These are phyloP conservation scores for Ettlia oleoabundans DNA, from an alignment of 139 green algal genomes.

Conservation along the genomic window DNA sequence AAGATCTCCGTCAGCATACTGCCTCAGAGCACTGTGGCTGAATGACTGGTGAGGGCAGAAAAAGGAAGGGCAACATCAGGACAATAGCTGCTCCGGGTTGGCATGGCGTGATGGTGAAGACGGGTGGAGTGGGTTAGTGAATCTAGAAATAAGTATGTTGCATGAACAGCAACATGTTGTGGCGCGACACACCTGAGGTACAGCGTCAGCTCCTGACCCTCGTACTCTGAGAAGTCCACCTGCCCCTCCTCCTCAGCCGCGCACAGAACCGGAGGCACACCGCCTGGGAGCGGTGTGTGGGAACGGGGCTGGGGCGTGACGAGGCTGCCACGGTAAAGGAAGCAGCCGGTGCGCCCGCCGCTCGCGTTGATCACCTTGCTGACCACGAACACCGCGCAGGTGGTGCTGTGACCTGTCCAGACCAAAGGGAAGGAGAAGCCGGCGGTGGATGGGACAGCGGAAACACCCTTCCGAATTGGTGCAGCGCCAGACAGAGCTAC, in stretches of 20 bases:
- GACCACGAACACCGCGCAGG: conserved; percentile 7
- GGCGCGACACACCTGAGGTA: conserved; percentile 2
- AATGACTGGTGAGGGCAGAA: no score
- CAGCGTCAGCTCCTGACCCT: conserved; percentile 30
- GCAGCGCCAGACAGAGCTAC: no score
- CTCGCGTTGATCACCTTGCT: conserved; percentile 12
- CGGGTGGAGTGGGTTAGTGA: no score
- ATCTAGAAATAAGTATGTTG: not conserved
- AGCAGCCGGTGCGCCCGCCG: conserved; percentile 15
- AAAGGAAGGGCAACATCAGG: no score
- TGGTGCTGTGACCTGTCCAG: not conserved
- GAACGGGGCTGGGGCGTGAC: conserved; percentile 2
- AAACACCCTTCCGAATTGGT: no score
- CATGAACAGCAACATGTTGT: not conserved
- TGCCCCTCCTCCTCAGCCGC: not conserved
- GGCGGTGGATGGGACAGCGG: no score
- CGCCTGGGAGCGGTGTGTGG: not conserved
- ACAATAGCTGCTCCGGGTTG: no score
- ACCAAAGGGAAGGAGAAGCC: no score
- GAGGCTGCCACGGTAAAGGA: conserved; percentile 10
- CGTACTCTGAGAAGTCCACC: not conserved
- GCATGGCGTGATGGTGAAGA: not conserved
- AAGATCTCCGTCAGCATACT: no score
- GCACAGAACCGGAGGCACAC: no score
- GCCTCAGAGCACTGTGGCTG: no score